These are phyloP conservation scores for Bruguiera sexangula DNA, from an alignment of 345 rosid genomes.

Conservation along the genomic window DNA sequence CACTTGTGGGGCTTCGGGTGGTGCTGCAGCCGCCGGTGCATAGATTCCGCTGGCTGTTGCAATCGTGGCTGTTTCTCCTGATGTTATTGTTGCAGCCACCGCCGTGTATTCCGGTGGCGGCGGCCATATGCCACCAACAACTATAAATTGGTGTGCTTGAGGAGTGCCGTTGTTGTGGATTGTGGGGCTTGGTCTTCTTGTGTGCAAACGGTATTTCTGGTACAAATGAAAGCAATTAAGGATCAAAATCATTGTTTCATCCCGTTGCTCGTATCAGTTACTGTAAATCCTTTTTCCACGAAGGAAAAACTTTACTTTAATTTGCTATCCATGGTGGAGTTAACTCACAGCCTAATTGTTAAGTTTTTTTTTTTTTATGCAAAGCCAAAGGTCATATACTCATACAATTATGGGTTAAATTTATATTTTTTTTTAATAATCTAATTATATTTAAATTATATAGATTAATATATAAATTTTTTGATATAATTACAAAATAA, in stretches of 20 bases:
- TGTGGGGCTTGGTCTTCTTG: slow-evolving; percentile 61
- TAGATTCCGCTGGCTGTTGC: slow-evolving; percentile 30
- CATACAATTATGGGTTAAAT: too few relatives aligned
- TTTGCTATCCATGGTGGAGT: too few relatives aligned
- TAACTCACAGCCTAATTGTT: too few relatives aligned
- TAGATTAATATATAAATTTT: too few relatives aligned
- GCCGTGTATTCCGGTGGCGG: slow-evolving; percentile 58
- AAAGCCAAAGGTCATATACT: too few relatives aligned
- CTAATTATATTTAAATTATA: too few relatives aligned
- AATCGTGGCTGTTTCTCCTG: slow-evolving; percentile 13
- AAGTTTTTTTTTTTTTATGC: too few relatives aligned
- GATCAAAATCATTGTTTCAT: not conserved
- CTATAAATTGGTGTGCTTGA: slow-evolving; percentile 76
- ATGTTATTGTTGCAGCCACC: slow-evolving; percentile 26
- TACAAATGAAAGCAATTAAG: not conserved
- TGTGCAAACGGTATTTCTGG: slow-evolving; percentile 90
- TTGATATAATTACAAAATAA: too few relatives aligned
- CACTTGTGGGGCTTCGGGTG: slow-evolving; percentile 26
- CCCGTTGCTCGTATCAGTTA: too few relatives aligned
- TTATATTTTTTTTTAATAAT: too few relatives aligned
- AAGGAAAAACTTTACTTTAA: too few relatives aligned
- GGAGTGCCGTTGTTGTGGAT: slow-evolving; percentile 40
- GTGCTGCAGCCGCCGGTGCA: not conserved
- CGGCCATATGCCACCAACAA: slow-evolving; percentile 92
- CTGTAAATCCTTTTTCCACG: too few relatives aligned